These are phyloP conservation scores for Elsinoe necatrix DNA, from an alignment of 2,329 filamentous ascomycete species.

Conservation along the genomic window DNA sequence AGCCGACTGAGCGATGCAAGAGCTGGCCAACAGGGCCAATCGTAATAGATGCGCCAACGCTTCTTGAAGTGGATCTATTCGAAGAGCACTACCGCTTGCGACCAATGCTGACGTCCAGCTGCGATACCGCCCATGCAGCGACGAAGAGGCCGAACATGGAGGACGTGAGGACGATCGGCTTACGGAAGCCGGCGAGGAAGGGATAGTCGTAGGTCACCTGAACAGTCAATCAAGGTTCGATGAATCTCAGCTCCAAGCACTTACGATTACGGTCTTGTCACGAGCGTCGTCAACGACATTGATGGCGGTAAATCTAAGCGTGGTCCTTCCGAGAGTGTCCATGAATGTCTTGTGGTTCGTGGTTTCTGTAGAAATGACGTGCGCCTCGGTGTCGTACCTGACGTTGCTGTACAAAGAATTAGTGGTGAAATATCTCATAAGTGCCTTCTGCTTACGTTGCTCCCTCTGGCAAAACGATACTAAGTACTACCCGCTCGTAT, in stretches of 20 bases:
- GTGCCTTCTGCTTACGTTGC: conserved; percentile 55
- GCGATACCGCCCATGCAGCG: conserved; percentile 64
- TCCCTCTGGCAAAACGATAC: conserved; percentile 83
- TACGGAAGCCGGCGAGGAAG: conserved; percentile 64
- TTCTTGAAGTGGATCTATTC: neutral
- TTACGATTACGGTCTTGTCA: conserved; percentile 66
- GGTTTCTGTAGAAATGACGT: conserved; percentile 53
- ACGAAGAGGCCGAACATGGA: conserved; percentile 68
- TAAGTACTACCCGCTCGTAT: conserved; percentile 72
- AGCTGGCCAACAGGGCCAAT: neutral
- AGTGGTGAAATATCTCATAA: neutral
- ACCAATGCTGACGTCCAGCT: conserved; percentile 71
- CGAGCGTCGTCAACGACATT: conserved; percentile 89
- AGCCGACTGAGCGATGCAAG: neutral
- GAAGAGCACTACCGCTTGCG: conserved; percentile 22
- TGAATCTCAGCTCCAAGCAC: conserved; percentile 19
- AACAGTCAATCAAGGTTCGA: neutral
- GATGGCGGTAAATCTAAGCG: conserved; percentile 67
- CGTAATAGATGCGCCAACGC: neutral
- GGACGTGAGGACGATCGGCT: conserved; percentile 73
- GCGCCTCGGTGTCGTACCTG: conserved; percentile 66
- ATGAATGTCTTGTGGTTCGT: conserved; percentile 80
- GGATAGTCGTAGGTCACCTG: conserved; percentile 77
- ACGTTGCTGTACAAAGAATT: conserved; percentile 54
- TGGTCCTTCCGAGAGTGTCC: conserved; percentile 83